A percentile compares a stretch with the other conserved stretches of the same genome.
phyloP scores from a whole-genome alignment of 2,329 filamentous ascomycete species.

The Fusarium sp. region DNA sequence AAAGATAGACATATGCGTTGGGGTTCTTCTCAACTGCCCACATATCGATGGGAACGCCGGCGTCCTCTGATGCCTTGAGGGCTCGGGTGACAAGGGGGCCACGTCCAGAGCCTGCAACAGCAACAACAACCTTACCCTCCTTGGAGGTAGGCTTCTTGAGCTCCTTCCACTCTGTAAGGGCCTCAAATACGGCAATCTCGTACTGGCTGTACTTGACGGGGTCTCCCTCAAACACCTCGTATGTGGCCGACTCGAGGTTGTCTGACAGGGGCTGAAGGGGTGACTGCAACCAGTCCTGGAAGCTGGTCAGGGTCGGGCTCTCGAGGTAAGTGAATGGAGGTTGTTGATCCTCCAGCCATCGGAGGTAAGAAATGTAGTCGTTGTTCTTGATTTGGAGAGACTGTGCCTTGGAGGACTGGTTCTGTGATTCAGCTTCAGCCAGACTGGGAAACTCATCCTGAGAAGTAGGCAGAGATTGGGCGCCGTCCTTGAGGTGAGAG shows the following conservation, averaged over 20 bases:
- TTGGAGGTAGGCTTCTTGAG: slow-evolving; percentile 78
- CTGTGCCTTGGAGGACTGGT: slow-evolving; percentile 32
- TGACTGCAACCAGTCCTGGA: slow-evolving; percentile 96
- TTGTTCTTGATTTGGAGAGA: slow-evolving; percentile 41
- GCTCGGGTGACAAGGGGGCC: slow-evolving; percentile 92
- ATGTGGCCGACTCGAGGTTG: slow-evolving; percentile 96
- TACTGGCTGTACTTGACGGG: slow-evolving; percentile 99
- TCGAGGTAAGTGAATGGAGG: slow-evolving; percentile 67
- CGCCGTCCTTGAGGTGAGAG: slow-evolving; percentile 44
- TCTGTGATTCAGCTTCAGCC: slow-evolving; percentile 67
- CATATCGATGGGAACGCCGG: slow-evolving; percentile 82
- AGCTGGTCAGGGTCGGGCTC: slow-evolving; percentile 62
- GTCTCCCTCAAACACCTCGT: slow-evolving; percentile 98
- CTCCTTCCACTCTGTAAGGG: slow-evolving; percentile 81
- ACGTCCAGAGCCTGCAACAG: slow-evolving; percentile 92
- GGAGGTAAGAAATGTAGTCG: slow-evolving; percentile 79
- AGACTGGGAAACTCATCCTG: slow-evolving; percentile 74
- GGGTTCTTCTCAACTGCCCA: slow-evolving; percentile 99
- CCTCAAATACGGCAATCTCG: slow-evolving; percentile 83
- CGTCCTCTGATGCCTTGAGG: slow-evolving; percentile 79
- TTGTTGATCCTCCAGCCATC: slow-evolving; percentile 86
- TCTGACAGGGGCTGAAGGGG: slow-evolving; percentile 94
- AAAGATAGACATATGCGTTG: slow-evolving; percentile 93
- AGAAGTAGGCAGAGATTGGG: slow-evolving; percentile 48
- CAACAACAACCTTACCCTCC: slow-evolving; percentile 80